phyloP scores from a whole-genome alignment of 129 eudicot genomes.

The Lonicera japonica region DNA sequence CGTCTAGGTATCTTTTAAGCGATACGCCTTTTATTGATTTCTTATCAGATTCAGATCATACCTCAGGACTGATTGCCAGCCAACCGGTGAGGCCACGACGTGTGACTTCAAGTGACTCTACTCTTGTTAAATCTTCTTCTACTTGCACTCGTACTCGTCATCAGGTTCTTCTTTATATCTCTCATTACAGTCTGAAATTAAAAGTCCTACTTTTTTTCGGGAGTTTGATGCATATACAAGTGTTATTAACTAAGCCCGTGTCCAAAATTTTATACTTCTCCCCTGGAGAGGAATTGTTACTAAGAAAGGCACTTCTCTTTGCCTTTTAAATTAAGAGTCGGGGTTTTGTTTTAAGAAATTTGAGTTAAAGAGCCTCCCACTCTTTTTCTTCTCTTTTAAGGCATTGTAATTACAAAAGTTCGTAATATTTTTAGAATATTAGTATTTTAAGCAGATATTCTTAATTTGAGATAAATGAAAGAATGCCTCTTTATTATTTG shows the following conservation, averaged over 20 bases:
- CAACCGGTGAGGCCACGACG: conserved; percentile 1
- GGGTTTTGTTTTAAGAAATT: no score
- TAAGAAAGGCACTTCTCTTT: no score
- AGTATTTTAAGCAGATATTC: background rate
- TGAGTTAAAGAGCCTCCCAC: no score
- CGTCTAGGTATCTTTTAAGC: conserved; percentile 32
- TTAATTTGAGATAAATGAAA: background rate
- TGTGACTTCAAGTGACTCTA: conserved; percentile 1
- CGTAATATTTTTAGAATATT: background rate
- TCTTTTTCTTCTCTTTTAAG: no score
- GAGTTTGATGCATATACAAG: no score
- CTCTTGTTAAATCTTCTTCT: conserved; percentile 18
- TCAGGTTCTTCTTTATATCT: conserved; percentile 15
- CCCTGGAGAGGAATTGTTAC: no score
- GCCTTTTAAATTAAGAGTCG: no score
- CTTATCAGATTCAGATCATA: conserved; percentile 4
- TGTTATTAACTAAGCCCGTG: no score
- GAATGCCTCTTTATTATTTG: no score
- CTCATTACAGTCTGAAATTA: background rate
- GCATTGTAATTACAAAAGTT: background rate
- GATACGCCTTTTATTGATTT: conserved; percentile 28
- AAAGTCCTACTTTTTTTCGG: no score
- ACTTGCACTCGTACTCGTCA: conserved; percentile 16
- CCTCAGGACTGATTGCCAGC: conserved; percentile 4
- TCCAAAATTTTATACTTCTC: no score